Conservation (phyloP, 305 asterid genomes). For the Fraxinus baroniana region DNA sequence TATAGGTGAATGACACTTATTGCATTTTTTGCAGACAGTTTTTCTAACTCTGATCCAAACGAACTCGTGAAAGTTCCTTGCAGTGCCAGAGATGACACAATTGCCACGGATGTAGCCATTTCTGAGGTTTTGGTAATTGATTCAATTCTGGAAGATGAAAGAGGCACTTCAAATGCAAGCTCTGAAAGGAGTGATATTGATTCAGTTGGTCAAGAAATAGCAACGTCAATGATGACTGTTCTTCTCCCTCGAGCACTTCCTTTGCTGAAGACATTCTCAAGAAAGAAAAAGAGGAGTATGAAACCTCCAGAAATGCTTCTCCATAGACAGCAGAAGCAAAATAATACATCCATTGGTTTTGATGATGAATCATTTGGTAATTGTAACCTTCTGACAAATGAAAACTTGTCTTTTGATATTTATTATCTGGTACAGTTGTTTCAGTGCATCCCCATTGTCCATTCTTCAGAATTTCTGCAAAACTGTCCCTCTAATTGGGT, state of each 20-base stretch:
- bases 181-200: constrained; percentile 38
- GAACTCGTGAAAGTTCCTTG: constrained; percentile 22
- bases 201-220: constrained; percentile 49
- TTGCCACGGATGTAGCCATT: constrained; percentile 30
- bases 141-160: constrained; percentile 58
- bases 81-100: constrained; percentile 34
- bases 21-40: constrained; percentile 42
- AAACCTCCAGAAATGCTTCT: too few relatives aligned
- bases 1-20: constrained; percentile 16
- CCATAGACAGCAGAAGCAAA: not conserved
- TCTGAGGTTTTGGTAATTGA: constrained; percentile 42
- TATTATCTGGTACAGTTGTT: constrained; percentile 19
- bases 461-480: constrained; percentile 12
- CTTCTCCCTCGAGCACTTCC: constrained; percentile 88
- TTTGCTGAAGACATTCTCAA: constrained; percentile 65
- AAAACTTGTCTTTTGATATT: constrained; percentile 14
- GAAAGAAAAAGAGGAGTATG: constrained; percentile 44
- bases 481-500: constrained; percentile 23
- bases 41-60: constrained; percentile 29
- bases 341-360: not conserved
- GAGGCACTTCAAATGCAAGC: constrained; percentile 31
- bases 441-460: constrained; percentile 20
- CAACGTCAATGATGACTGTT: constrained; percentile 72
- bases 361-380: constrained; percentile 42
- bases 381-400: constrained; percentile 30